Percentiles rank a stretch among this genome's conserved stretches.
Conservation (phyloP, 345 rosid genomes). For the Citropsis articulata region DNA sequence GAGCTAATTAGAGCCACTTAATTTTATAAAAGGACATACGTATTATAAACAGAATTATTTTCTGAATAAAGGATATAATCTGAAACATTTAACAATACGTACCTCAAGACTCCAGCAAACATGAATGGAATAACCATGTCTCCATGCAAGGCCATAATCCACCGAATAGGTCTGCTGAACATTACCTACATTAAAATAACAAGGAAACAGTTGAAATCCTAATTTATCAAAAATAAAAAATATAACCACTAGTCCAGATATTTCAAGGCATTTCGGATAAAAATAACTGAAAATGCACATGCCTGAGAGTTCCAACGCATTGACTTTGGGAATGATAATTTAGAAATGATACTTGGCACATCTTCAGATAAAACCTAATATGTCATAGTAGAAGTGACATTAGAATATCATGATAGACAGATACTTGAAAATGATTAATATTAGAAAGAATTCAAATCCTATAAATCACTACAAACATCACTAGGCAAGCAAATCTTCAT, state of each 20-base stretch:
- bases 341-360: conserved; percentile 64
- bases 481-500: not conserved
- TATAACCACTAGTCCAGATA: not conserved
- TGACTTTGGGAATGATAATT: conserved; percentile 84
- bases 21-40: not conserved
- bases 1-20: not conserved
- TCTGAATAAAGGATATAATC: not conserved
- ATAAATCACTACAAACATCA: not conserved
- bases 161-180: conserved; percentile 94
- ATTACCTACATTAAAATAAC: conserved; percentile 49
- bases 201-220: conserved; percentile 1
- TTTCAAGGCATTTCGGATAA: not conserved
- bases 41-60: not conserved
- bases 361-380: conserved; percentile 81
- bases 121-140: conserved; percentile 72
- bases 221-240: not conserved
- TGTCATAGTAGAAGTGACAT: not conserved
- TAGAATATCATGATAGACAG: not conserved
- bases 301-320: conserved; percentile 99
- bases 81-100: conserved; percentile 22
- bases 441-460: not conserved
- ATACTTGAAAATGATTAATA: not conserved
- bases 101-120: conserved; percentile 88
- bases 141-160: conserved; percentile 95
- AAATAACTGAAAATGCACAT: conserved; percentile 16